These are phyloP conservation scores for Erythrophleum fordii DNA, from an alignment of 306 rosid species.

Conservation along the genomic window DNA sequence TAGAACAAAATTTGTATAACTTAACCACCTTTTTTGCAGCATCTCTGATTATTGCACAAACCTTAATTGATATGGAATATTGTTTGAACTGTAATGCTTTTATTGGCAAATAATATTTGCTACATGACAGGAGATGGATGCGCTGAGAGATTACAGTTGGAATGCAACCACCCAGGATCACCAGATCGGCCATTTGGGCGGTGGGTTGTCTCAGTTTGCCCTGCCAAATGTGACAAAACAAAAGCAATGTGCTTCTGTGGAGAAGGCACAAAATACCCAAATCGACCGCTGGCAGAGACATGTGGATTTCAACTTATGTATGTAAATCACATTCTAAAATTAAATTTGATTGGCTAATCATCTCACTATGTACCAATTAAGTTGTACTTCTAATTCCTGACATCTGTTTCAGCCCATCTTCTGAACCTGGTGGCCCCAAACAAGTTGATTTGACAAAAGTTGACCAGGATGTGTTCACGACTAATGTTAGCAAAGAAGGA, in stretches of 20 bases:
- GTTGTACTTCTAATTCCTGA: slow-evolving; percentile 24
- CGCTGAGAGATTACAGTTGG: slow-evolving; percentile 62
- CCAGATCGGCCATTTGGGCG: slow-evolving; percentile 70
- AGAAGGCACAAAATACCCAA: slow-evolving; percentile 92
- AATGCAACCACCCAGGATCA: slow-evolving; percentile 72
- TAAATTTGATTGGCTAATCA: slow-evolving; percentile 33
- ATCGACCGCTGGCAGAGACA: slow-evolving; percentile 91
- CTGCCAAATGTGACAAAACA: slow-evolving; percentile 87
- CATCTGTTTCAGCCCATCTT: slow-evolving; percentile 64
- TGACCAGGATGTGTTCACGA: slow-evolving; percentile 78
- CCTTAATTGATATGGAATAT: background rate
- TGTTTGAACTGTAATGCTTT: slow-evolving; percentile 31
- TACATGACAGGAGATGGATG: slow-evolving; percentile 80
- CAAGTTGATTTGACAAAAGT: slow-evolving; percentile 69
- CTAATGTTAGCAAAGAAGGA: slow-evolving; percentile 74
- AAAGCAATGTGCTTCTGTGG: slow-evolving; percentile 99
- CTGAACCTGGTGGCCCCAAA: slow-evolving; percentile 70
- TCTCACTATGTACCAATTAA: slow-evolving; percentile 25
- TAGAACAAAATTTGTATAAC: background rate
- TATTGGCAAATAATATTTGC: slow-evolving; percentile 13
- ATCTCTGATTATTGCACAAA: slow-evolving; percentile 23
- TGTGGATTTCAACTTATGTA: slow-evolving; percentile 90
- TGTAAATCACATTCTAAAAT: slow-evolving; percentile 39
- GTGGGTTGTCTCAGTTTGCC: slow-evolving; percentile 95
- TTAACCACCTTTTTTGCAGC: slow-evolving; percentile 14